Conservation (phyloP, 139 green algal genomes). For the Tetratostichococcus sp. region DNA sequence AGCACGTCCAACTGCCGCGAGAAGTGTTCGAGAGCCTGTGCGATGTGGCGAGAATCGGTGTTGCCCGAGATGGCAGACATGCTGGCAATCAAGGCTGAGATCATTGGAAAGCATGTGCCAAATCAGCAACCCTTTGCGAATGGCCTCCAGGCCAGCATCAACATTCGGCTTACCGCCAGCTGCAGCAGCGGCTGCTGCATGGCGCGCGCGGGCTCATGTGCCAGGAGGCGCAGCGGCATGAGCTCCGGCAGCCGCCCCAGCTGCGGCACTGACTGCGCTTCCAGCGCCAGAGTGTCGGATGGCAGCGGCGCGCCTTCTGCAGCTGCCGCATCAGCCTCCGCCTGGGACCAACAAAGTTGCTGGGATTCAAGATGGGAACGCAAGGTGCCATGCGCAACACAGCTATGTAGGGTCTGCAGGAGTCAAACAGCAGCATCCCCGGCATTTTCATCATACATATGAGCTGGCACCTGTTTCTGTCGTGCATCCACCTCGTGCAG, state of each 20-base stretch:
- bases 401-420: too few relatives aligned
- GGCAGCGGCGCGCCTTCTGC: conserved; percentile 11
- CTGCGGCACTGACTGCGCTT: conserved; percentile 34
- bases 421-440: too few relatives aligned
- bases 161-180: conserved; percentile 20
- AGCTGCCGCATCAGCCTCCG: conserved; percentile 12
- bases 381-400: too few relatives aligned
- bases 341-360: too few relatives aligned
- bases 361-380: too few relatives aligned
- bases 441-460: too few relatives aligned
- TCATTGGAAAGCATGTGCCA: too few relatives aligned
- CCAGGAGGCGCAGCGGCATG: conserved; percentile 27
- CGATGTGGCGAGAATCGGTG: too few relatives aligned
- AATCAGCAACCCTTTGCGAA: too few relatives aligned
- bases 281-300: background rate
- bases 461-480: background rate
- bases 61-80: too few relatives aligned
- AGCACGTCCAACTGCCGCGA: background rate
- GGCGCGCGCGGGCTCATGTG: conserved; percentile 5
- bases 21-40: background rate
- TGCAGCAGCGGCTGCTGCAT: conserved; percentile 46
- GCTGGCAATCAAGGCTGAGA: too few relatives aligned
- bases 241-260: conserved; percentile 20
- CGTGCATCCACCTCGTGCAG: conserved; percentile 1
- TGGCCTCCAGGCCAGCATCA: background rate